These are phyloP conservation scores for Cordyceps javanica DNA, from an alignment of 2,329 filamentous ascomycete genomes.

Conservation along the genomic window DNA sequence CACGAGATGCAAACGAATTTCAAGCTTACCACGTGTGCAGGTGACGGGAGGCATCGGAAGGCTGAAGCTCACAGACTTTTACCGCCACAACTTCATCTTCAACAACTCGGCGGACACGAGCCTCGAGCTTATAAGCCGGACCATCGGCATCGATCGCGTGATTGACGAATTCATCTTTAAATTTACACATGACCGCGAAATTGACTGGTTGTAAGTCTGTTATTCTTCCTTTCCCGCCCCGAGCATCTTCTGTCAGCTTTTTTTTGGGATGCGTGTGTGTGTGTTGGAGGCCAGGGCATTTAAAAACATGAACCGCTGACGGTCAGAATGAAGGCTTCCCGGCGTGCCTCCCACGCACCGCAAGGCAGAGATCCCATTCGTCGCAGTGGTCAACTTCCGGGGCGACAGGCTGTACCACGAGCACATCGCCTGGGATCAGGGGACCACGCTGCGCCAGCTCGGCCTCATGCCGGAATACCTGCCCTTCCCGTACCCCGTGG, in stretches of 20 bases:
- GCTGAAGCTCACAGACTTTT: constrained; percentile 57
- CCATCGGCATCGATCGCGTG: constrained; percentile 62
- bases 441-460: constrained; percentile 50
- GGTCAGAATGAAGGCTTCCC: constrained; percentile 29
- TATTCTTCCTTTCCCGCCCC: background rate
- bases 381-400: constrained; percentile 55
- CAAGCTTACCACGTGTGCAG: constrained; percentile 17
- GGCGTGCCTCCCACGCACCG: constrained; percentile 46
- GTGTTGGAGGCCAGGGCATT: background rate
- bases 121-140: constrained; percentile 35
- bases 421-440: constrained; percentile 62
- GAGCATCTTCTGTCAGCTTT: background rate
- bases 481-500: constrained; percentile 5
- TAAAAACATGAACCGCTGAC: background rate
- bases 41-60: constrained; percentile 64
- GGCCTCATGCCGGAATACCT: constrained; percentile 35
- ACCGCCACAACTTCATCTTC: constrained; percentile 67
- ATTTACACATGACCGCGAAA: constrained; percentile 51
- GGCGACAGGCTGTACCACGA: constrained; percentile 59
- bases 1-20: background rate
- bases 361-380: constrained; percentile 50
- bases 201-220: constrained; percentile 58
- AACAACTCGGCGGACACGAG: constrained; percentile 27
- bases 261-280: background rate
- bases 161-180: constrained; percentile 62